Evolutionary conservation across 352 stramenopile genomes (phyloP).

Genomic region (Globisporangium polare): DNA sequence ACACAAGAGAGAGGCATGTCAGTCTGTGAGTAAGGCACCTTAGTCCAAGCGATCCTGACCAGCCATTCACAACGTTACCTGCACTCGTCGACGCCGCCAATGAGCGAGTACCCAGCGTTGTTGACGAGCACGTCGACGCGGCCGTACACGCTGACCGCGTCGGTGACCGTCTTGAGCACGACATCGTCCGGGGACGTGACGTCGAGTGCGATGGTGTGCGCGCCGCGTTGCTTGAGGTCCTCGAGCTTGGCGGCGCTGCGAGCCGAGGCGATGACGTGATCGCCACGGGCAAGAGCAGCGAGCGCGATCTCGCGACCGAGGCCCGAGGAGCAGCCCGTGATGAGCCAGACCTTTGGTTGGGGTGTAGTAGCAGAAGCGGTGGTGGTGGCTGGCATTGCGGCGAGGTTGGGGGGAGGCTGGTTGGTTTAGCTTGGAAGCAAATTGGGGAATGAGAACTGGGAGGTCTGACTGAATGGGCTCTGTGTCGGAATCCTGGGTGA

Average conservation of each 20-base stretch:
- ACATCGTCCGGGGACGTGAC: conserved; percentile 25
- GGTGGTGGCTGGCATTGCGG: neutral
- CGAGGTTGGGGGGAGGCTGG: neutral
- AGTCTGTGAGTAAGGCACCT: neutral
- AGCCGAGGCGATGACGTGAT: conserved; percentile 36
- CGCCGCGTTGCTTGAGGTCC: conserved; percentile 26
- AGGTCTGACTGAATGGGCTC: neutral
- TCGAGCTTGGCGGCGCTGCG: conserved; percentile 21
- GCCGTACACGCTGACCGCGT: conserved; percentile 18
- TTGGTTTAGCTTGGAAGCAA: neutral
- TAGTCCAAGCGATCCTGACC: too few relatives aligned
- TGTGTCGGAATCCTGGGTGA: neutral
- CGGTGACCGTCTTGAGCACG: conserved; percentile 18
- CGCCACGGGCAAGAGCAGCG: conserved; percentile 24
- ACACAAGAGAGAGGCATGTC: too few relatives aligned
- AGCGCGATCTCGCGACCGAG: conserved; percentile 20
- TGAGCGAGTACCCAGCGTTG: conserved; percentile 35
- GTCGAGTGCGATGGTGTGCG: conserved; percentile 25
- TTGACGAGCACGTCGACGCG: conserved; percentile 39
- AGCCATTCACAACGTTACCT: too few relatives aligned
- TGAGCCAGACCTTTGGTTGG: conserved; percentile 10
- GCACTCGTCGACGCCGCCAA: conserved; percentile 16
- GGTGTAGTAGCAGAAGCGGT: neutral
- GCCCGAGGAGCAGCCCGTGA: conserved; percentile 19
- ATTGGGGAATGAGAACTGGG: neutral